Base-by-base conservation (phyloP, 345 rosid genomes). In the Capsella bursapastoris region DNA sequence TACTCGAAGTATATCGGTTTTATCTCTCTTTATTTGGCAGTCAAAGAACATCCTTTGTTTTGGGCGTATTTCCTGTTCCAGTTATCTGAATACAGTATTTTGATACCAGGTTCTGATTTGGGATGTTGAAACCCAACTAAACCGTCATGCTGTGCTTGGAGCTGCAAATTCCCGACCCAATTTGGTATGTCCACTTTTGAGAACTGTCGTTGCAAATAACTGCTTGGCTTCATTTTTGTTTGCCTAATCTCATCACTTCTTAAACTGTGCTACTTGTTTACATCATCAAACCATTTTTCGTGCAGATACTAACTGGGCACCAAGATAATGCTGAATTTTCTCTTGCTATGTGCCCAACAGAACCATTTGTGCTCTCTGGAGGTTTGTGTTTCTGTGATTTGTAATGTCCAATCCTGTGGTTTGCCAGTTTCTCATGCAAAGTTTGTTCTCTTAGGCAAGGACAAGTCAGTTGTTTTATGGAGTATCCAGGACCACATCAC, bases 311-410 rank as follows among this genome's bases (percentile, higher is more conserved):
- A 82, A 92, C 97, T 38, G 99, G 99, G 40, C 99, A 96, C 82
- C 91, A 85, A 80, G 99, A 96, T 72, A 96, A 96, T 90, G 99
- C 99, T 44, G 99, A 96, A 77, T 96, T 90, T 76, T 98, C 99
- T 64, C 98, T 96, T 74, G 96, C 99, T 74, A 86, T 96, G 99
- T 92, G 97, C 82, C 95, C 96, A 57, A 85, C 92, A 11, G 98
- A 92, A 74, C 98, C 99, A 45, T 96, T 80, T 87, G 99, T 96
- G 49, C 95, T 96, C 70, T 96, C 98, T 87, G 99, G 99, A 90
- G 99, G 99, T 96, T 75, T 40, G 66, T 73, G 44, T 79, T 79
- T 73, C 40, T 68, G 49, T 62, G 16, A 52, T 73, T 38, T 31
- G 18, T 56, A 62, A 8, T 56, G 49, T 73, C 50, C 3, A 6